Evolutionary conservation across 1,284 basidiomycete species (phyloP), one percentile per base, ranked within the genome.

Genomic region (Ganoderma lingzhi): DNA sequence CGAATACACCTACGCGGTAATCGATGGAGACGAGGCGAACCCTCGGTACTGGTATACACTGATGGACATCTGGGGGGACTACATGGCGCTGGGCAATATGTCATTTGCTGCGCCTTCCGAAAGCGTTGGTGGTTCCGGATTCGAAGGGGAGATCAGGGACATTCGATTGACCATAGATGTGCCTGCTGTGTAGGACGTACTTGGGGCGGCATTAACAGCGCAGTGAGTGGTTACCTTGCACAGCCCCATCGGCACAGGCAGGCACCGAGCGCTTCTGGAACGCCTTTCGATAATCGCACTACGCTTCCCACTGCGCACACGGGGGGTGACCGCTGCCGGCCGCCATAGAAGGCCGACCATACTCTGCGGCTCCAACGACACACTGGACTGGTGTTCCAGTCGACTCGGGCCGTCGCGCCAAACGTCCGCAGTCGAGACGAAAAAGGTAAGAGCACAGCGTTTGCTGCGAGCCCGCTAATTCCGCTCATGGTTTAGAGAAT

Each of bases 101-200:
- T 84, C 83, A 6, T 85, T 85, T 66, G 83, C 83, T 3, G 84
- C 84, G n/a, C 84, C 83, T 0, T 76, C 82, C 1, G 72, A 72
- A 51, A 73, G 71, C 5, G 78, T 85, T 32, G 82, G 84, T 0
- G 78, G 74, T n/a, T 68, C 76, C 2, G 80, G 77, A 17, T 76
- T 76, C 63, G 30, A 68, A 62, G 81, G 82, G 1, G 48, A 59
- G 63, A 78, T 75, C 65, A 76, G 72, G 12, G 70, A 80, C 62
- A 71, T 80, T 8, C 67, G 60, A 48, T 60, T 76, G 32, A 68
- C 67, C 17, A 59, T 74, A 44, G 75, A 69, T 45, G 37, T 28
- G 23, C 48, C 23, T 28, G 23, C 48, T 28, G 23, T 51, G 48
- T 23, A 51, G 10, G 23, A 51, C 48, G 23, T 51, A 51, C 12